Percentiles rank a stretch among this genome's conserved stretches.
Conservation (phyloP, 2,329 filamentous ascomycete genomes). For the Tolypocladium cylindrosporum region DNA sequence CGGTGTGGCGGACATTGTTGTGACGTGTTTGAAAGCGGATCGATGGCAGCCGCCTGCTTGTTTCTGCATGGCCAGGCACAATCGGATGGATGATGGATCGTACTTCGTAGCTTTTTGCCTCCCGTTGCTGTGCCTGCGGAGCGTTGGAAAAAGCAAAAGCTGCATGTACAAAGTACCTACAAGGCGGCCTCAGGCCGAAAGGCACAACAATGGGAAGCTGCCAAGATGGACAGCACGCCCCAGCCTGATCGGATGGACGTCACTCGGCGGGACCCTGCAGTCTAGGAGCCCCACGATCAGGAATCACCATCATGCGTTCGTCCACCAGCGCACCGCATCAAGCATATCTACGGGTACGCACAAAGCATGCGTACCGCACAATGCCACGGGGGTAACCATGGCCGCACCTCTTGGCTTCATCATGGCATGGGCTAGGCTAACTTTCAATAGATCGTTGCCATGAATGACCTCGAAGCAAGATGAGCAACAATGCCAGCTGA, state of each 20-base stretch:
- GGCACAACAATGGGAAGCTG: not conserved
- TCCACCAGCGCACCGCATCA: not conserved
- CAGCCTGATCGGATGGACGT: not conserved
- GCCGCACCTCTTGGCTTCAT: not conserved
- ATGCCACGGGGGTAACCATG: not conserved
- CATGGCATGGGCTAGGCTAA: not conserved
- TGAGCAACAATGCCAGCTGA: not conserved
- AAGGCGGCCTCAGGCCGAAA: not conserved
- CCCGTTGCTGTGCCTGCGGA: no score
- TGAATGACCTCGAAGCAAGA: not conserved
- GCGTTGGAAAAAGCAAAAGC: not conserved
- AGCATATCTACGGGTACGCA: not conserved
- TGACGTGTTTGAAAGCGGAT: not conserved
- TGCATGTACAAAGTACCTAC: not conserved
- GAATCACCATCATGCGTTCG: not conserved
- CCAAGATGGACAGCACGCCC: not conserved
- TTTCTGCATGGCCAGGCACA: not conserved
- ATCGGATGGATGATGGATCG: not conserved
- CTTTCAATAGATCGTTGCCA: not conserved
- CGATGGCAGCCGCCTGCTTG: not conserved
- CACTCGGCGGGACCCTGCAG: not conserved
- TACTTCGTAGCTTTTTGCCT: no score
- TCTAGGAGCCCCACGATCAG: not conserved
- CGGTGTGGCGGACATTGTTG: not conserved
- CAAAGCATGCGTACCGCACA: not conserved